These are phyloP conservation scores for Thelonectria blattea DNA, from an alignment of 2,329 filamentous ascomycete genomes.

Conservation along the genomic window DNA sequence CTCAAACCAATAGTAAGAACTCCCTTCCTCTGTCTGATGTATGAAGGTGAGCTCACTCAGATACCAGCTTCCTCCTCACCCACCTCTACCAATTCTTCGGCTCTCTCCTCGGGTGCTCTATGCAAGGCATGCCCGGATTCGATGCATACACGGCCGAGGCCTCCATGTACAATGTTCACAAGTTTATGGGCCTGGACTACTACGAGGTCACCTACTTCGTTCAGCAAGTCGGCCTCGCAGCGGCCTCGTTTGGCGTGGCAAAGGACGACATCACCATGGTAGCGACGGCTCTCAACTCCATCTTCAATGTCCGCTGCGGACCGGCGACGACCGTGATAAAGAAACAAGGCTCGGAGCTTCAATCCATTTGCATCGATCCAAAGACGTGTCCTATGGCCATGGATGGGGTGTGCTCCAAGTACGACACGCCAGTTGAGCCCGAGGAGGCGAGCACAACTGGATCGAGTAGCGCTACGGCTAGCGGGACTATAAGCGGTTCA, in stretches of 20 bases:
- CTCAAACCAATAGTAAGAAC: slow-evolving; percentile 63
- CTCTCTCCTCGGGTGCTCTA: slow-evolving; percentile 60
- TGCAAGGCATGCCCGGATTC: slow-evolving; percentile 56
- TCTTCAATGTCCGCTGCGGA: slow-evolving; percentile 60
- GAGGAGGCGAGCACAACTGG: slow-evolving; percentile 24
- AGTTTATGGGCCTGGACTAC: slow-evolving; percentile 63
- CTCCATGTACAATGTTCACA: slow-evolving; percentile 61
- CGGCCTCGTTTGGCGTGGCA: slow-evolving; percentile 64
- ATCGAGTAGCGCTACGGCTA: slow-evolving; percentile 17
- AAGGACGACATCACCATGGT: slow-evolving; percentile 56
- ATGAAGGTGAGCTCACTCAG: not conserved
- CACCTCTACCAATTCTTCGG: slow-evolving; percentile 69
- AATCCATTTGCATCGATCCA: slow-evolving; percentile 60
- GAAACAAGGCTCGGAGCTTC: slow-evolving; percentile 52
- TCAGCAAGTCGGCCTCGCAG: slow-evolving; percentile 61
- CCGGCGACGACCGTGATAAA: slow-evolving; percentile 53
- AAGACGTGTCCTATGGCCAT: slow-evolving; percentile 54
- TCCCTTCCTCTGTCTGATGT: not conserved
- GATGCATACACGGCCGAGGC: slow-evolving; percentile 53
- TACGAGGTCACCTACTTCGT: slow-evolving; percentile 65
- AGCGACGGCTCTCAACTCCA: slow-evolving; percentile 52
- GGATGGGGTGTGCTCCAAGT: slow-evolving; percentile 54
- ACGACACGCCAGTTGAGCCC: slow-evolving; percentile 42
- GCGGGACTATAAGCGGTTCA: slow-evolving; percentile 20
- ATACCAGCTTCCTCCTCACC: slow-evolving; percentile 58